Evolutionary conservation across 441 rosid species (phyloP).

Genomic region (Pelargonium australe): DNA sequence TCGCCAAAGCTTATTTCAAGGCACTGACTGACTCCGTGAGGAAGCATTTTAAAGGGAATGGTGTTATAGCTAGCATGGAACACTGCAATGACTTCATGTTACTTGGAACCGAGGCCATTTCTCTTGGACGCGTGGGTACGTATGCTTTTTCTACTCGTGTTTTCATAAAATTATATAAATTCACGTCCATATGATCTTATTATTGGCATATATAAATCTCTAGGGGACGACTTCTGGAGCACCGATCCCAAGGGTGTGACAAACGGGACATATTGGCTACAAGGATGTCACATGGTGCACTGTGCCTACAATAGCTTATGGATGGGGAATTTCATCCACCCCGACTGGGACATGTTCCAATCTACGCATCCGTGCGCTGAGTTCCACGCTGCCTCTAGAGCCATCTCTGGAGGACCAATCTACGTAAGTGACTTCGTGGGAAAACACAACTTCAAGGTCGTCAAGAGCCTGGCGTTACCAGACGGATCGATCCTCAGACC

Average conservation of each 20-base stretch:
- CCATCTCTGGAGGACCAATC: constrained; percentile 78
- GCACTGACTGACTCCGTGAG: constrained; percentile 20
- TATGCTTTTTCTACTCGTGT: neutral
- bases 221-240: constrained; percentile 31
- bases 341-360: constrained; percentile 97
- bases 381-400: constrained; percentile 79
- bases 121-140: constrained; percentile 26
- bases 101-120: constrained; percentile 25
- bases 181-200: no score
- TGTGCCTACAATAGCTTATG: constrained; percentile 30
- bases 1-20: constrained; percentile 27
- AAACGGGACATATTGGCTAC: constrained; percentile 28
- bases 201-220: no score
- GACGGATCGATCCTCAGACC: constrained; percentile 70
- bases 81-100: constrained; percentile 30
- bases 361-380: constrained; percentile 80
- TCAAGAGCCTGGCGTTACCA: constrained; percentile 54
- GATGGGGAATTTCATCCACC: constrained; percentile 62
- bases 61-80: constrained; percentile 31
- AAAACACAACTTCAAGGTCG: constrained; percentile 53
- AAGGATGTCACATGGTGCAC: constrained; percentile 29
- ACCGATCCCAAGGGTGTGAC: constrained; percentile 19
- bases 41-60: constrained; percentile 30
- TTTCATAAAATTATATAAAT: no score
- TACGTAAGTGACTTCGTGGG: constrained; percentile 71